phyloP scores from a whole-genome alignment of 2,329 filamentous ascomycete genomes.

The Hymenoscyphus fructigenus region DNA sequence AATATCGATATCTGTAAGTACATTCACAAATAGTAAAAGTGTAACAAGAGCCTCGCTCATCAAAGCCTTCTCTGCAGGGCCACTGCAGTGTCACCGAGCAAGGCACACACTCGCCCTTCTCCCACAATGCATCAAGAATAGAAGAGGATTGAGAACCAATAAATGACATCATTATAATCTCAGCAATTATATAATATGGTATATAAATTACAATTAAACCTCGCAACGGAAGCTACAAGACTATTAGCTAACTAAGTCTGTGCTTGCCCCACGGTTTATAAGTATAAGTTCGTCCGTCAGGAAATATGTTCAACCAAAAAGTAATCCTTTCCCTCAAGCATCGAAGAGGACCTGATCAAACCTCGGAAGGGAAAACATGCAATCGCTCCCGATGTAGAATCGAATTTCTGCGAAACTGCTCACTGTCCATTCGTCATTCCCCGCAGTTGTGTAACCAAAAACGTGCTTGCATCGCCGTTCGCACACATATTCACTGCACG shows the following conservation, averaged over 20 bases:
- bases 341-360: not conserved
- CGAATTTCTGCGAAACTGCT: not conserved
- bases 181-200: not conserved
- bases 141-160: not conserved
- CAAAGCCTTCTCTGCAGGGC: too few species aligned
- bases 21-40: too few species aligned
- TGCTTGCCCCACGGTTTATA: not conserved
- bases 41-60: too few species aligned
- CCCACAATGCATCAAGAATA: not conserved
- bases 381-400: not conserved
- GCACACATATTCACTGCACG: not conserved
- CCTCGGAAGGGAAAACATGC: not conserved
- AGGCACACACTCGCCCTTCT: too few species aligned
- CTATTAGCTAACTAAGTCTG: not conserved
- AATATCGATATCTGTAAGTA: too few species aligned
- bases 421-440: not conserved
- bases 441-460: not conserved
- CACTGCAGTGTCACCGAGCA: too few species aligned
- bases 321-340: not conserved
- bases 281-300: not conserved
- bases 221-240: not conserved
- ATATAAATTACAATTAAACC: slow-evolving; percentile 3
- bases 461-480: not conserved
- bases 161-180: not conserved
- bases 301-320: not conserved